Conservation (phyloP, 257 asterid genomes). For the Solanum neorickii region DNA sequence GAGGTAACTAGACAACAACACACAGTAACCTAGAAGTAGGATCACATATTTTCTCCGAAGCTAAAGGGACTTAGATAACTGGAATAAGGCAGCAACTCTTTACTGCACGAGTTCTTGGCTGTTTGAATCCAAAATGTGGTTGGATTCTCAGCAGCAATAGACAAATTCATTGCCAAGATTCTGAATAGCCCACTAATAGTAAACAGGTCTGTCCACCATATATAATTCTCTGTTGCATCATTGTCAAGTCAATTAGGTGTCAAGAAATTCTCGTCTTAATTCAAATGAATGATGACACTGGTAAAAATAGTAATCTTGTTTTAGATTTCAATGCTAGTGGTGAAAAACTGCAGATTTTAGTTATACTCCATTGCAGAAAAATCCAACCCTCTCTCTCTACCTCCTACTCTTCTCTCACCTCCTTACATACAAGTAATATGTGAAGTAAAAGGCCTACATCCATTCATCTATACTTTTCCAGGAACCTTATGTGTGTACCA, state of each 20-base stretch:
- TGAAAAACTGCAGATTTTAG: slow-evolving; percentile 18
- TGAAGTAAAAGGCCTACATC: background rate
- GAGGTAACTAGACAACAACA: background rate
- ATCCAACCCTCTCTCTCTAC: slow-evolving; percentile 7
- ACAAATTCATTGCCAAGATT: slow-evolving; percentile 32
- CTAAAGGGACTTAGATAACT: background rate
- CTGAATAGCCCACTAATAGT: slow-evolving; percentile 28
- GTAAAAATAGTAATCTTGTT: slow-evolving; percentile 28
- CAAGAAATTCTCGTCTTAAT: slow-evolving; percentile 61
- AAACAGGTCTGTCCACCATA: slow-evolving; percentile 78
- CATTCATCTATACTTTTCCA: background rate
- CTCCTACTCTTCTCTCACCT: background rate
- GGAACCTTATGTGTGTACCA: background rate
- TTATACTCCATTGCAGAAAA: slow-evolving; percentile 39
- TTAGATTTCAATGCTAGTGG: slow-evolving; percentile 28
- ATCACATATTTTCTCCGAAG: background rate
- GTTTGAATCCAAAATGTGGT: slow-evolving; percentile 59
- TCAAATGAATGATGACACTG: slow-evolving; percentile 58
- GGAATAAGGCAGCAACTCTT: background rate
- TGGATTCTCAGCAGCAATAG: slow-evolving; percentile 54
- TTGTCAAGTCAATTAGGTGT: slow-evolving; percentile 61
- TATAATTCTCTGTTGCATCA: slow-evolving; percentile 46
- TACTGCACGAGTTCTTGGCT: slow-evolving; percentile 49
- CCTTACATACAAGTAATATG: background rate
- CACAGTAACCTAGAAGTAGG: background rate